Percentiles rank a stretch among this genome's conserved stretches.
Conservation (phyloP, 352 stramenopile genomes). For the Phytophthora fragariaefolia region DNA sequence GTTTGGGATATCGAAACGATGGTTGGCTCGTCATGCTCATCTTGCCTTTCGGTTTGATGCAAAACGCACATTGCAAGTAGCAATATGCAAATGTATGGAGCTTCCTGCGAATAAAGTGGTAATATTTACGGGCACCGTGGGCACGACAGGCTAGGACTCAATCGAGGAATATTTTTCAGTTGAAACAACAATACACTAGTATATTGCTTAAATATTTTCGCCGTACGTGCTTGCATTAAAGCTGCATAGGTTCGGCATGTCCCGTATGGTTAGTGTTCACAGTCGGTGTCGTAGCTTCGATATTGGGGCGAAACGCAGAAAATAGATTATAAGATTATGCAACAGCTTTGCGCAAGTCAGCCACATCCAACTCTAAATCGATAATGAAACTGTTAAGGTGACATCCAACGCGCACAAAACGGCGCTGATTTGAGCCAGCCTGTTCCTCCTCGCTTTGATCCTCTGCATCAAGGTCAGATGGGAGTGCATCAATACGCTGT, state of each 20-base stretch:
- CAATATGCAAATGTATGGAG: not conserved
- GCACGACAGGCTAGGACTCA: not conserved
- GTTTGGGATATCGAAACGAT: not conserved
- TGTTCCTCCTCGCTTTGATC: not conserved
- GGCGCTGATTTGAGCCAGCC: not conserved
- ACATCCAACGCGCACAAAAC: not conserved
- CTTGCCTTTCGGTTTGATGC: not conserved
- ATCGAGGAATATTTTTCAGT: not conserved
- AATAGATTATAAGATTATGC: not conserved
- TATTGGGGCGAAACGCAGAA: not conserved
- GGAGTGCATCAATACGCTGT: not conserved
- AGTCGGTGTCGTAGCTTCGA: not conserved
- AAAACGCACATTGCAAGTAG: not conserved
- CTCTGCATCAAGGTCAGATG: not conserved
- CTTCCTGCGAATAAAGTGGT: not conserved
- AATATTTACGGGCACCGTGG: not conserved
- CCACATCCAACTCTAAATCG: not conserved
- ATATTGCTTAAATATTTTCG: not conserved
- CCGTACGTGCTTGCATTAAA: not conserved
- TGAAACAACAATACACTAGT: not conserved
- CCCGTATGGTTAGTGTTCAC: not conserved
- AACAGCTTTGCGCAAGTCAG: not conserved
- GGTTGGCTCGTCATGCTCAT: not conserved
- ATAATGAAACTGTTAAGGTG: not conserved
- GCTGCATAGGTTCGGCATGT: not conserved